These are phyloP conservation scores for Aspergillus felis DNA, from an alignment of 2,329 filamentous ascomycete species.

Conservation along the genomic window DNA sequence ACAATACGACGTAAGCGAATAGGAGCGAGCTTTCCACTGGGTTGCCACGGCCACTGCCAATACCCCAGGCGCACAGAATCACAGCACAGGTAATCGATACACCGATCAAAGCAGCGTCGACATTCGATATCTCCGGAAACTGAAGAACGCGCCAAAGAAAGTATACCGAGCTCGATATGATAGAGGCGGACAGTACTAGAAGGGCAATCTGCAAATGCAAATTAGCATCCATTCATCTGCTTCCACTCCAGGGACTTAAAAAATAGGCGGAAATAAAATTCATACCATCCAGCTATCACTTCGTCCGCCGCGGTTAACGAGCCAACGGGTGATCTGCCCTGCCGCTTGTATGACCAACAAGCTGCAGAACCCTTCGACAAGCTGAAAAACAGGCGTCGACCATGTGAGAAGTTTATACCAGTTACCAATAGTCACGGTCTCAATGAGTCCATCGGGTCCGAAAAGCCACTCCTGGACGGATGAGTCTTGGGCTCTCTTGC, in stretches of 20 bases:
- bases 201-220: conserved; percentile 66
- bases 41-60: conserved; percentile 88
- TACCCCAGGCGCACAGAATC: conserved; percentile 90
- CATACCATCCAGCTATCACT: conserved; percentile 96
- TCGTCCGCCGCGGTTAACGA: conserved; percentile 81
- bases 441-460: conserved; percentile 76
- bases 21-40: conserved; percentile 91
- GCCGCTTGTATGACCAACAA: conserved; percentile 91
- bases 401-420: conserved; percentile 89
- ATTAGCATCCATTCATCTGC: conserved; percentile 13
- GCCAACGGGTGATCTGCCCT: conserved; percentile 89
- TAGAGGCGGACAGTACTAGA: conserved; percentile 79
- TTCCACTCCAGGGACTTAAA: neutral
- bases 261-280: conserved; percentile 14
- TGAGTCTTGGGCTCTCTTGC: conserved; percentile 59
- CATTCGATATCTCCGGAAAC: conserved; percentile 88
- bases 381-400: conserved; percentile 89
- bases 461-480: conserved; percentile 81
- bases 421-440: conserved; percentile 72
- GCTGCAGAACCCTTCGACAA: conserved; percentile 94
- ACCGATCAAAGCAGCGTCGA: conserved; percentile 89
- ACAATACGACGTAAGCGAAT: conserved; percentile 97
- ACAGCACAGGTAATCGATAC: conserved; percentile 88
- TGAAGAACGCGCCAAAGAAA: conserved; percentile 93
- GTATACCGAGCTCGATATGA: conserved; percentile 91